These are phyloP conservation scores for Harrya chromipes DNA, from an alignment of 768 basidiomycete genomes.

Conservation along the genomic window DNA sequence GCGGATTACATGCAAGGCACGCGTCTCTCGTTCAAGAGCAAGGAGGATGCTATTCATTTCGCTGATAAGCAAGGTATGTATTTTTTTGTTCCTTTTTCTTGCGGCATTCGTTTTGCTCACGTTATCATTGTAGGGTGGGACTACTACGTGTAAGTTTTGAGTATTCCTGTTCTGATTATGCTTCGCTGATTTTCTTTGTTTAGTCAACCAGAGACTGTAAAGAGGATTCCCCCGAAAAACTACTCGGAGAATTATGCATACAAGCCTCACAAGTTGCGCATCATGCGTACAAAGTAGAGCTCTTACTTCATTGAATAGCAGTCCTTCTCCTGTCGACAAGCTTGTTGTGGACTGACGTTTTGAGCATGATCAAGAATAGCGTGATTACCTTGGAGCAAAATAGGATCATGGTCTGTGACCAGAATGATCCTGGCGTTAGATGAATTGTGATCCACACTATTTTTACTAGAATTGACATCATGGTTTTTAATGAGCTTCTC, in stretches of 20 bases:
- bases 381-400: no score
- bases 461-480: no score
- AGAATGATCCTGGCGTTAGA: no score
- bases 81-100: background rate
- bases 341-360: no score
- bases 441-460: no score
- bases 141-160: slow-evolving; percentile 74
- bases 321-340: background rate
- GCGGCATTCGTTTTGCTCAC: background rate
- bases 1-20: slow-evolving; percentile 97
- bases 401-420: no score
- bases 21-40: slow-evolving; percentile 74
- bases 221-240: slow-evolving; percentile 79
- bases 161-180: slow-evolving; percentile 1
- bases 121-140: slow-evolving; percentile 70
- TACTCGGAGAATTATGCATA: slow-evolving; percentile 92
- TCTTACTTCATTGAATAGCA: slow-evolving; percentile 3
- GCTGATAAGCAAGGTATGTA: slow-evolving; percentile 90
- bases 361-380: no score
- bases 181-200: slow-evolving; percentile 4
- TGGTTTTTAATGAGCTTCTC: no score
- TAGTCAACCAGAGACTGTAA: slow-evolving; percentile 58
- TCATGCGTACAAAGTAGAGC: slow-evolving; percentile 86
- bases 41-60: slow-evolving; percentile 91
- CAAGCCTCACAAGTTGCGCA: slow-evolving; percentile 72